Evolutionary conservation across 2,329 filamentous ascomycete species (phyloP).

Genomic region (Ophiosphaerella herpotricha): DNA sequence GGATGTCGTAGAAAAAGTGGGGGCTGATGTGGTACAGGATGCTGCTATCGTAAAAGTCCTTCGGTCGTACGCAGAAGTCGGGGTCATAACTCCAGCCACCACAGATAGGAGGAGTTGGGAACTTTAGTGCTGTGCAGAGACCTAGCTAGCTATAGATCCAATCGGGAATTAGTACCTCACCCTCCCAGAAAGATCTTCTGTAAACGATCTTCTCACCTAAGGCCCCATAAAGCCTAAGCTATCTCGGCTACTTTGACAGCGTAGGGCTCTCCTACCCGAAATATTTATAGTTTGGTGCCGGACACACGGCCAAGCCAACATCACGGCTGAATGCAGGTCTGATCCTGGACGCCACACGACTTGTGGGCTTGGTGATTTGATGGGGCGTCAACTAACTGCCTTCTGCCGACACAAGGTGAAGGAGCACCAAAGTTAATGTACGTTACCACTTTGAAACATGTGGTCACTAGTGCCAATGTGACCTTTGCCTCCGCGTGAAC

Average conservation of each 20-base stretch:
- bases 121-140: conserved; percentile 1
- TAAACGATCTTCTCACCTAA: neutral
- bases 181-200: neutral
- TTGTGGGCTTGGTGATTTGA: neutral
- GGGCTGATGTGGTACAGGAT: conserved; percentile 1
- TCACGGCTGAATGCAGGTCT: conserved; percentile 4
- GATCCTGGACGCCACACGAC: conserved; percentile 9
- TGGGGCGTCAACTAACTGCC: too few relatives aligned
- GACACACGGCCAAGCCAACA: conserved; percentile 5
- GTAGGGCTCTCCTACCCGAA: neutral
- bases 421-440: neutral
- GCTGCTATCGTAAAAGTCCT: conserved; percentile 7
- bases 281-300: neutral
- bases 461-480: neutral
- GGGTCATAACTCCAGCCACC: neutral
- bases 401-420: neutral
- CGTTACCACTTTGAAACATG: neutral
- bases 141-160: neutral
- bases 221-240: neutral
- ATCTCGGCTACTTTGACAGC: conserved; percentile 3
- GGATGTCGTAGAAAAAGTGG: neutral
- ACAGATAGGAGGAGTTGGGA: neutral
- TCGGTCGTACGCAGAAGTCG: conserved; percentile 2
- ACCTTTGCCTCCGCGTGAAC: neutral
- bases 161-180: neutral